Percentiles rank a stretch among this genome's conserved stretches.
Conservation (phyloP, 2,329 filamentous ascomycete genomes). For the Cladophialophora psammophila region DNA sequence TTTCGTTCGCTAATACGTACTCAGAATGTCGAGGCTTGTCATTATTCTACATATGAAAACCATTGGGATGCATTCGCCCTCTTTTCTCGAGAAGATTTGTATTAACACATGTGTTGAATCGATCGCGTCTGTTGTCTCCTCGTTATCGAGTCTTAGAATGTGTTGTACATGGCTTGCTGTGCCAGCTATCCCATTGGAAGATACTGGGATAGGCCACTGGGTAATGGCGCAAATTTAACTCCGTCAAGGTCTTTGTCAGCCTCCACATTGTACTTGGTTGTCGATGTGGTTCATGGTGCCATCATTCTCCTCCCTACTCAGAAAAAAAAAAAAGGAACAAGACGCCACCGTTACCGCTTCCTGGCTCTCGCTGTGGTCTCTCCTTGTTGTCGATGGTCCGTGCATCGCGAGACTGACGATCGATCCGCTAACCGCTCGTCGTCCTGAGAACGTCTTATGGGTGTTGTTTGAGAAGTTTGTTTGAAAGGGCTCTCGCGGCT, state of each 20-base stretch:
- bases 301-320: neutral
- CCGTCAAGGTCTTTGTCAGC: no score
- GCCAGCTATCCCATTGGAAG: neutral
- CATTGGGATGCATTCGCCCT: neutral
- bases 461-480: no score
- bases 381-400: no score
- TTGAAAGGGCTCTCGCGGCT: no score
- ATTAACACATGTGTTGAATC: neutral
- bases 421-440: no score
- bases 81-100: neutral
- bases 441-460: no score
- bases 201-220: neutral
- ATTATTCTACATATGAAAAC: neutral
- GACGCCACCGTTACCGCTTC: no score
- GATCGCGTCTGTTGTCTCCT: neutral
- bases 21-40: neutral
- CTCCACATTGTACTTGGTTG: neutral
- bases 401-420: no score
- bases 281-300: neutral
- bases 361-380: no score
- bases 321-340: no score
- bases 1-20: conserved; percentile 1
- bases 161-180: neutral
- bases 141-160: neutral
- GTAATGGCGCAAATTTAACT: neutral